Evolutionary conservation across 2,329 filamentous ascomycete genomes (phyloP).

Genomic region (Meredithiella fracta): DNA sequence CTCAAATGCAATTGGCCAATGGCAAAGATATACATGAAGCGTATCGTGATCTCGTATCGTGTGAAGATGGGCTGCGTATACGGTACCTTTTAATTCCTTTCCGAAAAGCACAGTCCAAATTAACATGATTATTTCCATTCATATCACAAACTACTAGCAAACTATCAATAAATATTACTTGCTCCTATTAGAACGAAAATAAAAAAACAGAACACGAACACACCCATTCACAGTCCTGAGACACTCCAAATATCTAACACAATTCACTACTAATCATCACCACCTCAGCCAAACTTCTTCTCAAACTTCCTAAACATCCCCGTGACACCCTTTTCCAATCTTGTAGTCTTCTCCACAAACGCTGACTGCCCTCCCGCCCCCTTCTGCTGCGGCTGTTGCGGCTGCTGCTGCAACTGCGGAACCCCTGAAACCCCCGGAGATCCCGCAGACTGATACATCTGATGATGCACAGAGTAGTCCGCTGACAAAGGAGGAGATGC

Average conservation of each 20-base stretch:
- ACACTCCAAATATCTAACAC: background rate
- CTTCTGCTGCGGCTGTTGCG: conserved; percentile 4
- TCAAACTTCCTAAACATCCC: conserved; percentile 64
- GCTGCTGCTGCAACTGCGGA: conserved; percentile 1
- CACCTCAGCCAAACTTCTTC: conserved; percentile 43
- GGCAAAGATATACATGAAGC: no score
- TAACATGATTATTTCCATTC: no score
- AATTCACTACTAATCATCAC: background rate
- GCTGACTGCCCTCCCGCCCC: conserved; percentile 20
- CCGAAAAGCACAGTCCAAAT: no score
- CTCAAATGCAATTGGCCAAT: no score
- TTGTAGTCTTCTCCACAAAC: conserved; percentile 48
- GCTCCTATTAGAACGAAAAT: no score
- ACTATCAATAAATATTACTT: no score
- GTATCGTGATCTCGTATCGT: no score
- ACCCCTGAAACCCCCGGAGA: background rate
- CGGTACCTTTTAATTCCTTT: no score
- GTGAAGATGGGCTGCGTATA: no score
- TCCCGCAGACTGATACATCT: conserved; percentile 20
- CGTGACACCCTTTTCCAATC: conserved; percentile 52
- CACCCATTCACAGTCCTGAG: background rate
- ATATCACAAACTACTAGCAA: no score
- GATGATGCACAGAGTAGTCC: conserved; percentile 48
- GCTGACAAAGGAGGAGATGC: conserved; percentile 17
- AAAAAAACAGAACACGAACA: no score